Evolutionary conservation across 257 asterid genomes (phyloP), one percentile per base, ranked within the genome.

Genomic region (Przewalskia tangutica): DNA sequence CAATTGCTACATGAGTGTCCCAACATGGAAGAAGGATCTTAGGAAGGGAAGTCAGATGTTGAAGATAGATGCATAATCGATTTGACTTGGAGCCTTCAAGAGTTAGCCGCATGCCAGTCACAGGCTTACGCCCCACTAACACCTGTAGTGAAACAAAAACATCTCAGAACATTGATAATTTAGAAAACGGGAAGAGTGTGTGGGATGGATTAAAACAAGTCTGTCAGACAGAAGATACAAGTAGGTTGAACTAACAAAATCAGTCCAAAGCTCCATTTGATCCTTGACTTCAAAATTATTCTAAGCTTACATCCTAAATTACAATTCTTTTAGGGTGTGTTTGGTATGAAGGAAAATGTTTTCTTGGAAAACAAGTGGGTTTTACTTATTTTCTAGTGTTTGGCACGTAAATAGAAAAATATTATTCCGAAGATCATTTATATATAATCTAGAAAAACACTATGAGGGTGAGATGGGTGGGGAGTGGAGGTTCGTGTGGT

Each of bases 41-140:
- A 14, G 97, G 98, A 77, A 94, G 97, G 10, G 83, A 64, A 9
- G 83, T 83, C 60, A 94, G 46, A 84, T 94, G 95, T 83, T 90
- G 97, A 65, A 94, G 89, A 84, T 91, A 91, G 86, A 94, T 87
- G 58, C 91, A 77, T 1, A 94, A 86, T n/a, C 95, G 92, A 66
- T 92, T 94, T 58, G 87, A 94, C 82, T 92, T 94, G 3, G 84
- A 83, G 70, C 98, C 98, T 91, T 94, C 98, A 0, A 92, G 90
- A 77, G 86, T 70, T 48, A 94, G 84, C 64, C 94, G 88, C 94
- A 94, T 91, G 68, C 98, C 98, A 2, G 95, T 92, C 65, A 92
- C 94, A 0, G 97, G 97, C 89, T 89, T 94, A 23, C 97, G 91
- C 46, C 98, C 97, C 73, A 94, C 97, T 14, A 97, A 86, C 67